Evolutionary conservation across 371 early-diverging fungal species (phyloP).

Genomic region (Haplosporangium sp.): DNA sequence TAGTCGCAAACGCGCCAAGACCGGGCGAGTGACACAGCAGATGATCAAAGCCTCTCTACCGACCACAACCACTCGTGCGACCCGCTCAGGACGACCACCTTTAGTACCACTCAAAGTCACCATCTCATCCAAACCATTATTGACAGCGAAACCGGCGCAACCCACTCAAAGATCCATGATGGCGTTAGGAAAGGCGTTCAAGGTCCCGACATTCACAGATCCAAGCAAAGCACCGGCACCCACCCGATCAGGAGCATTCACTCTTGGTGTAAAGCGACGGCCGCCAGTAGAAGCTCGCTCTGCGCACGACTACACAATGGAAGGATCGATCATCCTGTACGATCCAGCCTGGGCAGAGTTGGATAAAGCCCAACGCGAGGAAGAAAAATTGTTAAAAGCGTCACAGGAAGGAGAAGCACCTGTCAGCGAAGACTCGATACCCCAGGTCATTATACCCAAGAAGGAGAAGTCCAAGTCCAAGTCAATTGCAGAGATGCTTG

Average conservation of each 20-base stretch:
- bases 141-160: slow-evolving; percentile 14
- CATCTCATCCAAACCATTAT: slow-evolving; percentile 43
- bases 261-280: slow-evolving; percentile 75
- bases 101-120: slow-evolving; percentile 19
- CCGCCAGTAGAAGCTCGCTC: slow-evolving; percentile 65
- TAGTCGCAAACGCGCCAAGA: slow-evolving; percentile 21
- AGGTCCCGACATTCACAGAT: slow-evolving; percentile 38
- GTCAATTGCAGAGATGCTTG: slow-evolving; percentile 65
- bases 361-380: slow-evolving; percentile 57
- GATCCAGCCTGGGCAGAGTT: slow-evolving; percentile 73
- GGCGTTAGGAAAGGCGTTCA: slow-evolving; percentile 32
- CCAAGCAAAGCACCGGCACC: slow-evolving; percentile 34
- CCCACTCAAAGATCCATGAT: slow-evolving; percentile 13
- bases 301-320: slow-evolving; percentile 87
- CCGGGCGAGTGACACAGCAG: slow-evolving; percentile 30
- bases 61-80: slow-evolving; percentile 19
- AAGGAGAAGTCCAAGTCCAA: slow-evolving; percentile 53
- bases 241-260: slow-evolving; percentile 34
- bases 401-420: slow-evolving; percentile 29
- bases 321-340: slow-evolving; percentile 88
- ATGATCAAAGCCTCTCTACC: slow-evolving; percentile 29
- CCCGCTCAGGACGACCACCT: slow-evolving; percentile 43
- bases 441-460: slow-evolving; percentile 46
- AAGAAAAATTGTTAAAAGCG: slow-evolving; percentile 46
- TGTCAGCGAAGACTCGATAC: slow-evolving; percentile 42